Conservation (phyloP, 164 flowering plant species). For the Nymphaea colorata region DNA sequence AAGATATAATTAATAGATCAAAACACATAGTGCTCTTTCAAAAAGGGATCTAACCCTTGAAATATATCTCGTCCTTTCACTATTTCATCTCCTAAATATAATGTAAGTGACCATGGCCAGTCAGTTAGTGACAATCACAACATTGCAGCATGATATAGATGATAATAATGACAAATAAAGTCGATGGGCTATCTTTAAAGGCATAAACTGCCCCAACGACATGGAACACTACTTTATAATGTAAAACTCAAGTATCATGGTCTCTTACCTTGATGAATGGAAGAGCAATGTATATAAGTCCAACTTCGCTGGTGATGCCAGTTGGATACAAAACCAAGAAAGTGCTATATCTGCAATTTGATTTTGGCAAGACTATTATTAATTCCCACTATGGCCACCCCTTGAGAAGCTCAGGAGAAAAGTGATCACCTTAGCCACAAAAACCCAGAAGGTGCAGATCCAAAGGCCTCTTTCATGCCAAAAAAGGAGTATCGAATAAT, state of each 20-base stretch:
- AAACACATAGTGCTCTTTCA: too few species aligned
- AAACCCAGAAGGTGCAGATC: slow-evolving; percentile 81
- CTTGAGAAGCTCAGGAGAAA: background rate
- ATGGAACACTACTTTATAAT: background rate
- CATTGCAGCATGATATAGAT: too few species aligned
- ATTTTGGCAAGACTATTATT: background rate
- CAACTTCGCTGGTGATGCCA: slow-evolving; percentile 90
- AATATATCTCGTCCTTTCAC: too few species aligned
- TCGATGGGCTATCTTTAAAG: too few species aligned
- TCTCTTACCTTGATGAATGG: slow-evolving; percentile 67
- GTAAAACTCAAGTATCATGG: background rate
- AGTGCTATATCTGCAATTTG: slow-evolving; percentile 79
- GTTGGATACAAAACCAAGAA: slow-evolving; percentile 69
- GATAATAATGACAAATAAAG: too few species aligned
- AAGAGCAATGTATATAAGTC: slow-evolving; percentile 60
- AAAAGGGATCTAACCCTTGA: too few species aligned
- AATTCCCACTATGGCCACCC: background rate
- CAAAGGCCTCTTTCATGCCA: slow-evolving; percentile 78
- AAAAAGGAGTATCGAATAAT: slow-evolving; percentile 84
- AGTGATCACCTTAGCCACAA: slow-evolving; percentile 78
- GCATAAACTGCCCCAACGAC: background rate
- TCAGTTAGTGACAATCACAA: too few species aligned
- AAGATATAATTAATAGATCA: too few species aligned
- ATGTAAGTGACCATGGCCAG: too few species aligned
- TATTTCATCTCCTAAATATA: too few species aligned